Evolutionary conservation across 805 yeast species (phyloP).

Genomic region (Myxozyma monticola): DNA sequence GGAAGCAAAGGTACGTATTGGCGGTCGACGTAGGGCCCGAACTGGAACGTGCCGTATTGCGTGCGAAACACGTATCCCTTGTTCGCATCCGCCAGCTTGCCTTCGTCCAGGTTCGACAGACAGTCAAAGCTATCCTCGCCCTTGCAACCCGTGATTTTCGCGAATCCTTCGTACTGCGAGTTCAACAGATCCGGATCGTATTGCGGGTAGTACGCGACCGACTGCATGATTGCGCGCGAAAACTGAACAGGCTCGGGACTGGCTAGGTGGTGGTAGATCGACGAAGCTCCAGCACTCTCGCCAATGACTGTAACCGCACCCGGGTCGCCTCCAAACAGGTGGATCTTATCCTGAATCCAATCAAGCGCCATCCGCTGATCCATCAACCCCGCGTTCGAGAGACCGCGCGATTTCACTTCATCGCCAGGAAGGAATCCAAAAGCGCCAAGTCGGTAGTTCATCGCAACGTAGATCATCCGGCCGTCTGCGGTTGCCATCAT

Average conservation of each 20-base stretch:
- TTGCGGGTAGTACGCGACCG: constrained; percentile 28
- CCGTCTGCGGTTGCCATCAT: constrained; percentile 19
- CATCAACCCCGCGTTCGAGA: constrained; percentile 41
- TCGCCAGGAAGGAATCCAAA: constrained; percentile 41
- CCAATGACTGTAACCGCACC: constrained; percentile 43
- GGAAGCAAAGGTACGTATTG: constrained; percentile 24
- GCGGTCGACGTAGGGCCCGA: constrained; percentile 30
- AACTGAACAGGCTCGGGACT: constrained; percentile 31
- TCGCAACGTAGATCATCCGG: constrained; percentile 25
- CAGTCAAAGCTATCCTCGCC: constrained; percentile 19
- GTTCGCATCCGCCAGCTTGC: constrained; percentile 17
- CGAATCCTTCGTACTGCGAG: constrained; percentile 14
- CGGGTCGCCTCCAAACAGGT: constrained; percentile 43
- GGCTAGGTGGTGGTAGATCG: constrained; percentile 38
- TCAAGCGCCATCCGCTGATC: constrained; percentile 42
- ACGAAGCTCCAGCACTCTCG: constrained; percentile 44
- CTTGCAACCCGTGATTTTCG: constrained; percentile 16
- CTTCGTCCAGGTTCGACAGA: constrained; percentile 8
- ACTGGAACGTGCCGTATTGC: constrained; percentile 22
- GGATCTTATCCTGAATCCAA: constrained; percentile 43
- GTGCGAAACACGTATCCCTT: constrained; percentile 7
- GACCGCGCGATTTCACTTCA: constrained; percentile 33
- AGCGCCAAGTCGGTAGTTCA: constrained; percentile 36
- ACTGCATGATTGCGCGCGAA: constrained; percentile 27
- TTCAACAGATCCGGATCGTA: constrained; percentile 17